A percentile compares a stretch with the other conserved stretches of the same genome.
These are phyloP conservation scores for Diaporthe citriasiana DNA, from an alignment of 2,329 filamentous ascomycete genomes.

Conservation along the genomic window DNA sequence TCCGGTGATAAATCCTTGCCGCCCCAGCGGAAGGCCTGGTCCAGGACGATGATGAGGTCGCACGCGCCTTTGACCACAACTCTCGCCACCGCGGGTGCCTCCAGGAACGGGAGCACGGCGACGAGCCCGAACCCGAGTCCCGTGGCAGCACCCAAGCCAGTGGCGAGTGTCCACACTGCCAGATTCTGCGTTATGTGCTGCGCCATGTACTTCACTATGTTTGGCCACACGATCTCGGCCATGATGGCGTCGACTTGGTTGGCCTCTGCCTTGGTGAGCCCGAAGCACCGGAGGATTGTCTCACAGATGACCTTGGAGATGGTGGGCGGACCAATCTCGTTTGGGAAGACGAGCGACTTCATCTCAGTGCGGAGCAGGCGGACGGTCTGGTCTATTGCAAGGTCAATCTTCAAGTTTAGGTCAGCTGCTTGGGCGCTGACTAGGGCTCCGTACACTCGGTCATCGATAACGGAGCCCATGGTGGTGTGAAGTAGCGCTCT, in stretches of 20 bases:
- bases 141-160: background rate
- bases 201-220: background rate
- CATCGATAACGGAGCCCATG: background rate
- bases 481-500: background rate
- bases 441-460: background rate
- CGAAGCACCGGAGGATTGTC: background rate
- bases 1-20: background rate
- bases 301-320: background rate
- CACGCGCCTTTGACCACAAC: background rate
- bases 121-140: background rate
- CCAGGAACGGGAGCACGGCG: background rate
- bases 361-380: background rate
- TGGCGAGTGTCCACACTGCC: background rate
- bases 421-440: background rate
- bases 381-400: background rate
- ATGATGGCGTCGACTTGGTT: background rate
- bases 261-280: background rate
- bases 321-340: background rate
- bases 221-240: background rate
- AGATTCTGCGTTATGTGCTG: background rate
- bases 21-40: background rate
- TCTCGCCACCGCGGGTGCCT: background rate
- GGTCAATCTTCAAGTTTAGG: background rate
- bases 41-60: background rate
- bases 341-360: background rate